Evolutionary conservation across 2,329 filamentous ascomycete genomes (phyloP), one percentile per base, ranked within the genome.

Genomic region (Stachybotrys chlorohalonatus): DNA sequence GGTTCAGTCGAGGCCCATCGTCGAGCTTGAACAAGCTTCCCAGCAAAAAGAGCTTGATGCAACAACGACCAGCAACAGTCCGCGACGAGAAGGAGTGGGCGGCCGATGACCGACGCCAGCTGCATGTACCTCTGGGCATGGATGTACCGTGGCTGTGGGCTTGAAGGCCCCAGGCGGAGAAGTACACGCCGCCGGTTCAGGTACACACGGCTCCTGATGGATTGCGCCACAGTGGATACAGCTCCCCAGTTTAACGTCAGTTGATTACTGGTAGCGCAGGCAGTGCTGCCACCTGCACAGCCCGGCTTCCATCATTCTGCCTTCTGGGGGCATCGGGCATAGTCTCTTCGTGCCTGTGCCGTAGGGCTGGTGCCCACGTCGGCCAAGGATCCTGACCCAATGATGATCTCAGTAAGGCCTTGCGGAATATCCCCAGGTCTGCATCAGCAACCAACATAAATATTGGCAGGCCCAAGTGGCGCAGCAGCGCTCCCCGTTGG

Each of bases 1-100:
- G 8, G 36, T 2, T 42, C 9, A 13, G 36, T 13, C 8, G 36
- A 57, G 57, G 54, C 57, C 55, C 52, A 51, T 55, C 31, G 31
- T 49, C 51, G 52, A 64, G 58, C 58, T 42, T 13, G 13, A 9
- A 42, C 36, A 42, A 42, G 36, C 36, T 42, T 13, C 36, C 36
- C 8, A 13, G 8, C 36, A 13, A 42, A 42, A 42, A 42, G 36
- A 42, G 36, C 36, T 42, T 42, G 36, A 42, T 42, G 36, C 9
- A 42, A 24, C 24, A 4, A 24, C 24, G 24, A 24, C 24, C 24
- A 24, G 24, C 2, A 24, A 24, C 24, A 24, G 24, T 24, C 24
- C 36, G 36, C 9, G 36, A 13, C 36, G 36, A 42, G 13, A 42
- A 42, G 13, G 36, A 42, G 36, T 5, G 36, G 24, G 13, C 36